Evolutionary conservation across 78 protist genomes (phyloP), one percentile per base, ranked within the genome.

Genomic region (Protostelium mycophagum): DNA sequence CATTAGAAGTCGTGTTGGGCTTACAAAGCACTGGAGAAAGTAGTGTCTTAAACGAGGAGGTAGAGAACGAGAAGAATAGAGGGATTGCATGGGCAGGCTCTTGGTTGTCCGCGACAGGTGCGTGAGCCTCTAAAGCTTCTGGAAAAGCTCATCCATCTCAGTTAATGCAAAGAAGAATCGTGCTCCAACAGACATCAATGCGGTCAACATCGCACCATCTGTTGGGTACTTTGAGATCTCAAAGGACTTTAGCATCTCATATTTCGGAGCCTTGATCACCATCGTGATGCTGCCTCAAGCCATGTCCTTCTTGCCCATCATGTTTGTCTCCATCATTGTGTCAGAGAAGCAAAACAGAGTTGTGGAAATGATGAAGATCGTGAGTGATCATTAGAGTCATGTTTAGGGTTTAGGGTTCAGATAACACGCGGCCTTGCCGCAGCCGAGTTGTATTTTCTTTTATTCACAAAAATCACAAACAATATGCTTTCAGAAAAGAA

Each of bases 321-420:
- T 84, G 36, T n/a, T 84, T 10, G 86, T 84, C 34, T 5, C 16
- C 34, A 29, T 34, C 38, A 29, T 84, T 29, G 86, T 84, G 31
- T 29, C 35, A 34, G 86, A 84, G 35, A 84, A 84, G 86, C 35
- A 29, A 28, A 84, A 10, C 10, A 29, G 86, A 34, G 38, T 10
- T 25, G 10, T 84, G 86, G 86, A 84, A 28, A 29, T 34, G 38
- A 84, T 84, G 86, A 84, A 84, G 86, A 29, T 84, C 28, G 86
- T 84, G 86, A 34, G 86, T 84, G 36, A 51, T 51, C 16, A n/a
- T n/a, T n/a, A n/a, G n/a, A n/a, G n/a, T n/a, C n/a, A n/a, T n/a
- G n/a, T n/a, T n/a, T n/a, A n/a, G n/a, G n/a, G n/a, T n/a, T n/a
- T n/a, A n/a, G n/a, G n/a, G n/a, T n/a, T n/a, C n/a, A n/a, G n/a